Percentiles rank a stretch among this genome's conserved stretches.
Conservation (phyloP, 345 rosid genomes). For the Eucalyptus virginea region DNA sequence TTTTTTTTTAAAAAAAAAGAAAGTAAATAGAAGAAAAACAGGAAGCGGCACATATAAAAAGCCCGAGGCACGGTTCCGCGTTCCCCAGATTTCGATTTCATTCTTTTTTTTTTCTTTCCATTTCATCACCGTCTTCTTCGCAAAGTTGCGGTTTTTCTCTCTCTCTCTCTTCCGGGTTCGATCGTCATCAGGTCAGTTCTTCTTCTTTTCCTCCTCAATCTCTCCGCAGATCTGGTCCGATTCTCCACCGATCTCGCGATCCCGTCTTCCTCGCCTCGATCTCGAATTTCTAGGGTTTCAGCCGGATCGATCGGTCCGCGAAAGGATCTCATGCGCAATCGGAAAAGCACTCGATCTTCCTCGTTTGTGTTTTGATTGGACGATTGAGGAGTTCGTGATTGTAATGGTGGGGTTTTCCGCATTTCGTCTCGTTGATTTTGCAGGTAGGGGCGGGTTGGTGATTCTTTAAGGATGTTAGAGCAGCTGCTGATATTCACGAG, state of each 20-base stretch:
- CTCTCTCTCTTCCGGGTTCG: not conserved
- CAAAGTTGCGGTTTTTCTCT: not conserved
- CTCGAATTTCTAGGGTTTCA: not conserved
- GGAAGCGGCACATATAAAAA: not conserved
- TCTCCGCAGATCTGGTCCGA: not conserved
- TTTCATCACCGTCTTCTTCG: not conserved
- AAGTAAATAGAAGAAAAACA: not conserved
- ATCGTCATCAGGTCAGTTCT: not conserved
- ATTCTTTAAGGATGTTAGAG: slow-evolving; percentile 52
- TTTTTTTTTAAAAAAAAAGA: not conserved
- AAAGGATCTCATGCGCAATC: not conserved
- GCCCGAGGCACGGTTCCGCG: not conserved
- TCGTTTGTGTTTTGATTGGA: no score
- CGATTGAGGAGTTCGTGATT: not conserved
- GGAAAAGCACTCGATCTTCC: not conserved
- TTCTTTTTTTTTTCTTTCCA: not conserved
- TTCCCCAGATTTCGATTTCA: not conserved
- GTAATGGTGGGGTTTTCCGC: not conserved
- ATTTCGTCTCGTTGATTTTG: not conserved
- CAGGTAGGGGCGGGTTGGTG: not conserved
- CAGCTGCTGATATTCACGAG: slow-evolving; percentile 87
- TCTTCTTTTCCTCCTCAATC: not conserved
- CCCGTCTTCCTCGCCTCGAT: no score
- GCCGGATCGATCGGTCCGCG: not conserved
- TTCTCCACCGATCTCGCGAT: rapidly evolving